Percentiles rank a stretch among this genome's conserved stretches.
These are phyloP conservation scores for Rhizoctonia solani DNA, from an alignment of 1,284 basidiomycete species.

Conservation along the genomic window DNA sequence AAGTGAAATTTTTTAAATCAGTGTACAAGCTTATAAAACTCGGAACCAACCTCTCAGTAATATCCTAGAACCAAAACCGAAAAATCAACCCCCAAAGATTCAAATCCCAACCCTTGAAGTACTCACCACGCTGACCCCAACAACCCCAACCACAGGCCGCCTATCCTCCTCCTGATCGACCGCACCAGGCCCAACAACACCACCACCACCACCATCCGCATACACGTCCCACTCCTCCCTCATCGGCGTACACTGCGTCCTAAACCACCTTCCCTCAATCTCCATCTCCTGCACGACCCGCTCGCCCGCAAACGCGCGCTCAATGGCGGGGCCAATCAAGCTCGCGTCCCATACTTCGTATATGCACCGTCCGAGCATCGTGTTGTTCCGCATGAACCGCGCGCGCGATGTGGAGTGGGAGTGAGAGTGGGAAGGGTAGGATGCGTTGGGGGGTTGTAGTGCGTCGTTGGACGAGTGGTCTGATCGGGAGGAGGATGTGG, in stretches of 20 bases:
- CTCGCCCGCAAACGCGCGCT: slow-evolving; percentile 16
- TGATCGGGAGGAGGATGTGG: slow-evolving; percentile 20
- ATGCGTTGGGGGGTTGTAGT: too few relatives aligned
- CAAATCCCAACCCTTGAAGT: too few relatives aligned
- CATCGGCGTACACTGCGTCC: slow-evolving; percentile 30
- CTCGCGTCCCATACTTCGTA: slow-evolving; percentile 27
- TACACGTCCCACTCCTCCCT: slow-evolving; percentile 14
- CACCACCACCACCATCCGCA: background rate
- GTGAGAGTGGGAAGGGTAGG: background rate
- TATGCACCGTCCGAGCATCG: slow-evolving; percentile 22
- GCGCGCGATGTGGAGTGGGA: background rate
- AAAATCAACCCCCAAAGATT: too few relatives aligned
- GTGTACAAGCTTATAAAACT: too few relatives aligned
- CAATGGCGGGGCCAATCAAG: slow-evolving; percentile 1
- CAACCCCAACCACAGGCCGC: slow-evolving; percentile 20
- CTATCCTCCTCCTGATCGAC: background rate
- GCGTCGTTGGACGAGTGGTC: slow-evolving; percentile 28
- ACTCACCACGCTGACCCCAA: slow-evolving; percentile 25
- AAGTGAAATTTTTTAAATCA: too few relatives aligned
- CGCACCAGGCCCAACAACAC: background rate
- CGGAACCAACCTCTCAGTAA: slow-evolving; percentile 21
- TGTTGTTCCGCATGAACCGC: slow-evolving; percentile 4
- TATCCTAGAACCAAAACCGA: too few relatives aligned
- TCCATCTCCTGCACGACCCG: slow-evolving; percentile 30
- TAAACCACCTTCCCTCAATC: slow-evolving; percentile 29